Evolutionary conservation across 176 grass and related monocot species (phyloP).

Genomic region (Tuctoria greenei): DNA sequence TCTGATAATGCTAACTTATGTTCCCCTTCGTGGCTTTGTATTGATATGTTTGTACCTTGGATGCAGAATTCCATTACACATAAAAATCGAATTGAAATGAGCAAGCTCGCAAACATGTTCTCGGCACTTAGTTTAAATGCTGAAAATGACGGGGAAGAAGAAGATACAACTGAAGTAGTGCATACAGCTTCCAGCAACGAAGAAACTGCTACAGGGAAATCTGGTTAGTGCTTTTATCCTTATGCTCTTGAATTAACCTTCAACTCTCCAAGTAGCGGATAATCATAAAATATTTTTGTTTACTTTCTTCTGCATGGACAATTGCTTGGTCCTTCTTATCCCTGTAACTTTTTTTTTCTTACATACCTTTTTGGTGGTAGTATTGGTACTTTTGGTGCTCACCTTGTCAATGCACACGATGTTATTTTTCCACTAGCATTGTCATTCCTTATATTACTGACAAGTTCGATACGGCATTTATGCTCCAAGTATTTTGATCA

Average conservation of each 20-base stretch:
- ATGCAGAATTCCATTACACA: not conserved
- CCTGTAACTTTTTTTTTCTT: not conserved
- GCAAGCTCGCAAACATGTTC: conserved; percentile 45
- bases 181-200: not conserved
- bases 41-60: not conserved
- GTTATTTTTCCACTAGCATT: not conserved
- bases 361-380: not conserved
- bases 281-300: not conserved
- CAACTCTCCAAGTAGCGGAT: conserved; percentile 6
- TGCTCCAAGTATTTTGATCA: not conserved
- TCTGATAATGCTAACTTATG: not conserved
- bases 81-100: conserved; percentile 34
- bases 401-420: not conserved
- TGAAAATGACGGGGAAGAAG: conserved; percentile 38
- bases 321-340: not conserved
- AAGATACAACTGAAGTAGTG: conserved; percentile 19
- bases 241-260: not conserved
- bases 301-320: not conserved
- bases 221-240: conserved; percentile 23
- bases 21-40: not conserved
- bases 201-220: conserved; percentile 13
- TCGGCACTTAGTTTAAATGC: conserved; percentile 44
- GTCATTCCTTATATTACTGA: not conserved
- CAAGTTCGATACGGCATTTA: not conserved
- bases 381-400: not conserved